Base-by-base conservation (phyloP, 2,329 filamentous ascomycete genomes). In the Colletotrichum australisinense region DNA sequence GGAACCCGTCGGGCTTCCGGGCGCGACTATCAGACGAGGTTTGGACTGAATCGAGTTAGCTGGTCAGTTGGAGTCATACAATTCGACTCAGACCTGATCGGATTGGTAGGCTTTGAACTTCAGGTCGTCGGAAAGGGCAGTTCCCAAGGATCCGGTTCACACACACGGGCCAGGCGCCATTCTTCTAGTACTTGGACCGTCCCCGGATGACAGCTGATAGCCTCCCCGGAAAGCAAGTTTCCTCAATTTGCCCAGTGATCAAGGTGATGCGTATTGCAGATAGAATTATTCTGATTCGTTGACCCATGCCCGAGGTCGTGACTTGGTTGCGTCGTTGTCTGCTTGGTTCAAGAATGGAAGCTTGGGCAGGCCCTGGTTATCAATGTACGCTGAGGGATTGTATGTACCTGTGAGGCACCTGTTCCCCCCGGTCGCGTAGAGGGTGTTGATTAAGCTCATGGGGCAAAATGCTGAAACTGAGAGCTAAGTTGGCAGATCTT, bases 11-110 rank as follows among this genome's bases (percentile, higher is more conserved):
- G 42, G 38, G 19, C 14, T 22, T 55, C 32, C 24, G 32, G 32
- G 14, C 8, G 19, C 3, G 42, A 60, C 30, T 22, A 62, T 67
- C 63, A 46, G 68, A 71, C 56, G 63, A 67, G 26, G 14, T 52
- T 19, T 4, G 16, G 19, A 9, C 24, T 49, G 24, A 46, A 59
- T 22, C 49, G 22, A 56, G 46, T 60, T 62, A 67, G 32, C 46
- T 55, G 14, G 30, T 46, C 55, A n/a, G 42, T 22, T 22, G 46
- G 68, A 71, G 68, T 71, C 68, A 71, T 63, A 46, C 24, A n/a
- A 5, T 12, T 57, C 63, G 68, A 71, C 32, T 71, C 68, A 71
- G 62, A 67, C 28, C 19, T 26, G 28, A n/a, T 46, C 2, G 16
- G 22, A 28, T 60, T 46, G 14, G 58, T 14, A 14, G 16, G 35